phyloP scores from a whole-genome alignment of 208 protist species.

The Trichomonas gallinae region DNA sequence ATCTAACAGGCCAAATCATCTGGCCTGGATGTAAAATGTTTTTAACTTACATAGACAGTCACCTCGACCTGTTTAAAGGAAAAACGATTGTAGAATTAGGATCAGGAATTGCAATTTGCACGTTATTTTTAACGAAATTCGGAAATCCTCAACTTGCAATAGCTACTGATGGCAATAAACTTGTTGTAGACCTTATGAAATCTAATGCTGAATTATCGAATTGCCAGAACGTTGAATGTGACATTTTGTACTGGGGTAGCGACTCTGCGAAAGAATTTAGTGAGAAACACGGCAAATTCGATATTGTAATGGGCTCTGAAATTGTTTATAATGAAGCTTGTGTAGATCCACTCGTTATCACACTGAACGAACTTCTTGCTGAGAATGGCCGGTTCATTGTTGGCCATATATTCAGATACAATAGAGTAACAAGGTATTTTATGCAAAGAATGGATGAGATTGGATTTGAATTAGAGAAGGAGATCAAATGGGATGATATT shows the following conservation, averaged over 20 bases:
- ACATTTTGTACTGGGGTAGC: neutral
- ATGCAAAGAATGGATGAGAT: neutral
- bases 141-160: neutral
- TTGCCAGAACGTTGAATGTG: neutral
- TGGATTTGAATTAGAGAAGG: neutral
- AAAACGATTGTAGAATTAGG: neutral
- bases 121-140: neutral
- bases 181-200: neutral
- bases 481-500: neutral
- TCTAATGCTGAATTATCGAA: neutral
- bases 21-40: neutral
- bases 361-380: neutral
- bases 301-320: neutral
- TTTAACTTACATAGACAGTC: neutral
- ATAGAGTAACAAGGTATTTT: neutral
- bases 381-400: neutral
- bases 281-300: neutral
- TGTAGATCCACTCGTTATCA: neutral
- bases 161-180: neutral
- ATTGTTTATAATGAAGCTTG: slow-evolving; percentile 14
- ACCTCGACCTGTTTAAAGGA: neutral
- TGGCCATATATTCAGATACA: neutral
- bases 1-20: slow-evolving; percentile 3
- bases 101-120: neutral
- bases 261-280: neutral